Conservation (phyloP, 2,329 filamentous ascomycete genomes). For the Cyphellophora attinorum region DNA sequence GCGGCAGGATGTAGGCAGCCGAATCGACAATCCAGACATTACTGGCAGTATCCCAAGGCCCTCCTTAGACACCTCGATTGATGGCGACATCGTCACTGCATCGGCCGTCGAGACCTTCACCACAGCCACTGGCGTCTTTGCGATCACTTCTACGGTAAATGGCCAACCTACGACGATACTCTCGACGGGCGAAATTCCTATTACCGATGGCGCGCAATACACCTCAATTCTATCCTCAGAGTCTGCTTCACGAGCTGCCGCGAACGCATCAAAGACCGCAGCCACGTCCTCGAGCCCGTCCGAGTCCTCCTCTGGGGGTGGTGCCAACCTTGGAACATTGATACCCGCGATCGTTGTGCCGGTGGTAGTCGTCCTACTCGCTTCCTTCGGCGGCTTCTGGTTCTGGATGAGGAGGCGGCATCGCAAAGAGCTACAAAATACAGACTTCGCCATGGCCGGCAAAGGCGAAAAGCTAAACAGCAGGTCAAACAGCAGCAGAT, state of each 20-base stretch:
- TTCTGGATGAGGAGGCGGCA: constrained; percentile 17
- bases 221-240: constrained; percentile 14
- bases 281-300: constrained; percentile 27
- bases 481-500: constrained; percentile 15
- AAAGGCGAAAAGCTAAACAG: constrained; percentile 17
- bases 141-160: background rate
- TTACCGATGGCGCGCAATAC: constrained; percentile 14
- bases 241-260: constrained; percentile 1
- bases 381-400: constrained; percentile 17
- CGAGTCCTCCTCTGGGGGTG: constrained; percentile 26
- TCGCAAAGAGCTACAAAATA: constrained; percentile 12
- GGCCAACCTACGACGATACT: constrained; percentile 7
- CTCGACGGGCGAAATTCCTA: constrained; percentile 9
- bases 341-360: constrained; percentile 19
- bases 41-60: no score
- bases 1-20: no score
- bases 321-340: constrained; percentile 17
- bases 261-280: constrained; percentile 17
- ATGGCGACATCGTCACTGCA: no score
- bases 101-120: constrained; percentile 15
- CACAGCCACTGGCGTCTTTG: constrained; percentile 12
- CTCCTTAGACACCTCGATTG: no score
- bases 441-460: constrained; percentile 18
- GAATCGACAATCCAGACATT: no score
- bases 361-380: constrained; percentile 12